These are phyloP conservation scores for Dictyostelium purpureum DNA, from an alignment of 78 protist species.

Conservation along the genomic window DNA sequence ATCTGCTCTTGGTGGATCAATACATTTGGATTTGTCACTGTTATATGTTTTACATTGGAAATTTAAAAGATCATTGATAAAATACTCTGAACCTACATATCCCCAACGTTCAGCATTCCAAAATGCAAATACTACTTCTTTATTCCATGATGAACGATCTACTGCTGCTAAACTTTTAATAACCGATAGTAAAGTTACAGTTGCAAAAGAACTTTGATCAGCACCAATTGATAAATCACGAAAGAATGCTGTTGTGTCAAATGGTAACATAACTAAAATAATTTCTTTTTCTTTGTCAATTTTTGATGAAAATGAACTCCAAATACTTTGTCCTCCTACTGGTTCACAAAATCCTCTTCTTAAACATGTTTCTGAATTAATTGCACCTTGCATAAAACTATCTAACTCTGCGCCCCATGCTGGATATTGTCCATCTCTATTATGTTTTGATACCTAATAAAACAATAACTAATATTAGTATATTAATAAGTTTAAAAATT, in stretches of 20 bases:
- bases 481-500: background rate
- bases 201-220: constrained; percentile 16
- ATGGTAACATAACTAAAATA: constrained; percentile 39
- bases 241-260: constrained; percentile 74
- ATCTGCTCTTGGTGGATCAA: background rate
- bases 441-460: background rate
- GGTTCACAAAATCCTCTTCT: constrained; percentile 70
- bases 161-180: background rate
- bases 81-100: constrained; percentile 40
- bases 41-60: constrained; percentile 12
- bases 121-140: constrained; percentile 27
- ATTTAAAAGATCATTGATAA: constrained; percentile 36
- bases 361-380: constrained; percentile 33
- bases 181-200: background rate
- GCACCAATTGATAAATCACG: constrained; percentile 68
- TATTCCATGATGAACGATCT: background rate
- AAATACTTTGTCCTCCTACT: constrained; percentile 56
- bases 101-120: constrained; percentile 77
- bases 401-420: constrained; percentile 44
- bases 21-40: background rate
- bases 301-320: constrained; percentile 50
- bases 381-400: constrained; percentile 54
- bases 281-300: background rate
- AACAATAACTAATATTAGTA: background rate
- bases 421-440: constrained; percentile 40